These are phyloP conservation scores for Penicillium cinerascens DNA, from an alignment of 495 filamentous ascomycete species.

Conservation along the genomic window DNA sequence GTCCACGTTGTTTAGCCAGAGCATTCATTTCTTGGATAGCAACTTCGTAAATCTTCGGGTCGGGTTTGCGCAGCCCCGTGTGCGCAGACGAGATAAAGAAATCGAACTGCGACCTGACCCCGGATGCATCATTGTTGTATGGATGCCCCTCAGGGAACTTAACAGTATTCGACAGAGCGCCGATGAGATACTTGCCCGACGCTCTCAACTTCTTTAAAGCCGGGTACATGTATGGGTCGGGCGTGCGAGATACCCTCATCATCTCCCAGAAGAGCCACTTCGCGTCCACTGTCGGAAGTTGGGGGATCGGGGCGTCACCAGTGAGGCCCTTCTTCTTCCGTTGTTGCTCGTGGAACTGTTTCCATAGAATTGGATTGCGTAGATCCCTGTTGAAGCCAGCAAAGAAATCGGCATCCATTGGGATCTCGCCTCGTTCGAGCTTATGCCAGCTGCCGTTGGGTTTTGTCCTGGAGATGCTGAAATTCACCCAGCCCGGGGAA, in stretches of 20 bases:
- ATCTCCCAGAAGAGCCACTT: constrained; percentile 86
- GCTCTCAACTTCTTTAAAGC: constrained; percentile 67
- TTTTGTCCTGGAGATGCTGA: constrained; percentile 71
- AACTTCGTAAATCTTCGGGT: constrained; percentile 72
- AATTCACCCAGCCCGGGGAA: constrained; percentile 85
- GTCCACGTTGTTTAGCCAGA: constrained; percentile 52
- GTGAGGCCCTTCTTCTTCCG: constrained; percentile 28
- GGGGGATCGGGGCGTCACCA: constrained; percentile 43
- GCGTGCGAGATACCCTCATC: constrained; percentile 69
- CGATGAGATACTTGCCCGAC: constrained; percentile 65
- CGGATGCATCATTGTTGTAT: constrained; percentile 43
- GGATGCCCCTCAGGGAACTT: constrained; percentile 70
- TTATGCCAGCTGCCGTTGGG: constrained; percentile 87
- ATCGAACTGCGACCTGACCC: constrained; percentile 64
- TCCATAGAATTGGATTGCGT: constrained; percentile 62
- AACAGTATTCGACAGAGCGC: constrained; percentile 84
- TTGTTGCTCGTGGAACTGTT: constrained; percentile 47
- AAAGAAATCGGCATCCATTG: constrained; percentile 72
- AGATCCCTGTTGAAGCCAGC: constrained; percentile 72
- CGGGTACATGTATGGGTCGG: constrained; percentile 84
- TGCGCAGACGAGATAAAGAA: constrained; percentile 82
- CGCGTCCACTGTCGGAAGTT: constrained; percentile 71
- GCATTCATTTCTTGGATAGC: constrained; percentile 62
- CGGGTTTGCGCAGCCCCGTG: constrained; percentile 84
- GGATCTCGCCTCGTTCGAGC: constrained; percentile 72